Percentiles rank a stretch among this genome's conserved stretches.
Evolutionary conservation across 225 moss, liverwort and hornwort genomes (phyloP).

Genomic region (Physcomitrellopsis africana): DNA sequence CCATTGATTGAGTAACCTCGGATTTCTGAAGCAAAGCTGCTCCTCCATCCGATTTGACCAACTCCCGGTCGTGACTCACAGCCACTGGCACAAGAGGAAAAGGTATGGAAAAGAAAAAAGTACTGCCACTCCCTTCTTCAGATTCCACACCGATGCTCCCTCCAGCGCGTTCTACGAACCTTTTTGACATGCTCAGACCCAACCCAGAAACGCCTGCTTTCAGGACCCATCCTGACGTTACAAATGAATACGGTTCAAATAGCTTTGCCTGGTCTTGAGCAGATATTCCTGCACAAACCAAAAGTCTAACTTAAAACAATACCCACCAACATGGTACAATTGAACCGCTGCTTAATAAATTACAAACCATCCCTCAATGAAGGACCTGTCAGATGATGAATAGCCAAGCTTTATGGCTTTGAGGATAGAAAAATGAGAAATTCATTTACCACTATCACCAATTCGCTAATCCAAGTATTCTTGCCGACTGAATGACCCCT

Average conservation of each 20-base stretch:
- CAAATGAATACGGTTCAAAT: conserved; percentile 82
- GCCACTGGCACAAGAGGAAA: conserved; percentile 63
- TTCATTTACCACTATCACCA: background rate
- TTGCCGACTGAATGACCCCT: background rate
- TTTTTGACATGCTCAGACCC: conserved; percentile 75
- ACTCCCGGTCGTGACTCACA: conserved; percentile 35
- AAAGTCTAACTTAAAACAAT: background rate
- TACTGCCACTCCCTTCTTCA: conserved; percentile 72
- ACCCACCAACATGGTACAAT: background rate
- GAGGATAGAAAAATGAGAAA: background rate
- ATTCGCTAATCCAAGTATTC: background rate
- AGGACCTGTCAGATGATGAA: background rate
- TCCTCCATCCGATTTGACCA: conserved; percentile 27
- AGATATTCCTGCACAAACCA: conserved; percentile 61
- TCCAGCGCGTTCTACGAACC: conserved; percentile 76
- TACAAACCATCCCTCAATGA: background rate
- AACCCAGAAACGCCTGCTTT: conserved; percentile 78
- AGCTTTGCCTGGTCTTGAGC: conserved; percentile 65
- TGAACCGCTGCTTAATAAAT: background rate
- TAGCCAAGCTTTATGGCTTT: too few relatives aligned
- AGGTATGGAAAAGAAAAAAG: conserved; percentile 71
- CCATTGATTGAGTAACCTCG: conserved; percentile 48
- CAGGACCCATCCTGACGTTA: conserved; percentile 71
- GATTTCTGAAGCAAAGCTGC: conserved; percentile 51
- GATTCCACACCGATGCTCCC: conserved; percentile 81